Conservation (phyloP, 495 filamentous ascomycete genomes). For the Annulohypoxylon maeteangense region DNA sequence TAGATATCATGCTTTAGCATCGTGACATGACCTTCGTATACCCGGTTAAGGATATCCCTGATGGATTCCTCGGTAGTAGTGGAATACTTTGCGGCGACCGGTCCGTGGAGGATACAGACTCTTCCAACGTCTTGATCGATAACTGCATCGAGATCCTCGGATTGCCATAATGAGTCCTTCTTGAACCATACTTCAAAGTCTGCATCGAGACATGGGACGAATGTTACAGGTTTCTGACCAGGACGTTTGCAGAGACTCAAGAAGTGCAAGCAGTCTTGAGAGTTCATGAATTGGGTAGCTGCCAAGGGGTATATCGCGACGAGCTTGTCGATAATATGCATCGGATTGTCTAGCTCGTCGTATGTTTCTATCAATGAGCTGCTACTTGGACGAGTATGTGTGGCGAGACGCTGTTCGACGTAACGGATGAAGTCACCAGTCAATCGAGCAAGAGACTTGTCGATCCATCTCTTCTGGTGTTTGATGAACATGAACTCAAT, state of each 20-base stretch:
- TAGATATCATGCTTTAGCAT: slow-evolving; percentile 76
- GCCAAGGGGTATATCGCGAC: slow-evolving; percentile 74
- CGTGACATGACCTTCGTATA: slow-evolving; percentile 80
- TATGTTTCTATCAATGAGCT: slow-evolving; percentile 76
- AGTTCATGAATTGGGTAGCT: slow-evolving; percentile 78
- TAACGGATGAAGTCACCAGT: slow-evolving; percentile 87
- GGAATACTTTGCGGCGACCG: slow-evolving; percentile 83
- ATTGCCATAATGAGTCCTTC: slow-evolving; percentile 93
- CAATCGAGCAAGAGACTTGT: slow-evolving; percentile 73
- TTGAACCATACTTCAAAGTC: slow-evolving; percentile 93
- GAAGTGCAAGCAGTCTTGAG: slow-evolving; percentile 88
- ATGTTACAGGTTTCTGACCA: slow-evolving; percentile 87
- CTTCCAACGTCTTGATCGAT: slow-evolving; percentile 84
- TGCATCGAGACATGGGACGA: slow-evolving; percentile 83
- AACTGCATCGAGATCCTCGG: slow-evolving; percentile 86
- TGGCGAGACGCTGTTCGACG: slow-evolving; percentile 81
- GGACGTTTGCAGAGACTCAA: slow-evolving; percentile 80
- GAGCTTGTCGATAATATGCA: slow-evolving; percentile 71
- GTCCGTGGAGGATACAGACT: slow-evolving; percentile 86
- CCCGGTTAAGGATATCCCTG: slow-evolving; percentile 79
- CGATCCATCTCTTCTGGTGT: slow-evolving; percentile 85
- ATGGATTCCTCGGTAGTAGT: slow-evolving; percentile 79
- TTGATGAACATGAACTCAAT: slow-evolving; percentile 89
- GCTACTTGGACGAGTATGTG: slow-evolving; percentile 55
- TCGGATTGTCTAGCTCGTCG: slow-evolving; percentile 75